A percentile compares a stretch with the other conserved stretches of the same genome.
Evolutionary conservation across 495 filamentous ascomycete genomes (phyloP).

Genomic region (Hyaloscypha bicolor): DNA sequence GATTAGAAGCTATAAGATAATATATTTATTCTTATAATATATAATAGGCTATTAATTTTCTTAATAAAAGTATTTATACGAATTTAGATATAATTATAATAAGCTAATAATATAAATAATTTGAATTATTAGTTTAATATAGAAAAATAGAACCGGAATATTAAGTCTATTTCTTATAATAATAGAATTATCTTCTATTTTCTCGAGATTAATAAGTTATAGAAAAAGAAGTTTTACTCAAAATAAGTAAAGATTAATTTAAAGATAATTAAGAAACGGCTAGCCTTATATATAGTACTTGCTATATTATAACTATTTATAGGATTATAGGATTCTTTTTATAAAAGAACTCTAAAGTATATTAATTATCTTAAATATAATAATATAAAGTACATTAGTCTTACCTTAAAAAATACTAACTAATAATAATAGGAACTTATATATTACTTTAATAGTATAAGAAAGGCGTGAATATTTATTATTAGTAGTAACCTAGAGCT

Average conservation of each 20-base stretch:
- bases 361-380: conserved; percentile 24
- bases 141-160: conserved; percentile 24
- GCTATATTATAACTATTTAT: conserved; percentile 24
- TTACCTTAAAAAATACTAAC: conserved; percentile 13
- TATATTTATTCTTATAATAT: conserved; percentile 20
- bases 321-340: conserved; percentile 21
- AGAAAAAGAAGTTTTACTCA: conserved; percentile 18
- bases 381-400: conserved; percentile 17
- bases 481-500: conserved; percentile 19
- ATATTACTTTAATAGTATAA: conserved; percentile 23
- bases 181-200: conserved; percentile 22
- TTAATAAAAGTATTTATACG: conserved; percentile 19
- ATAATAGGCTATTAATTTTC: conserved; percentile 19
- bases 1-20: conserved; percentile 26
- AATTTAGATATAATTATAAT: conserved; percentile 21
- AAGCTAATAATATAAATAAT: conserved; percentile 23
- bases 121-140: conserved; percentile 22
- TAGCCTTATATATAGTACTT: conserved; percentile 23
- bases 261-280: conserved; percentile 24
- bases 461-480: conserved; percentile 18
- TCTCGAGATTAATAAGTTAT: conserved; percentile 16
- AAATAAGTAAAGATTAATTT: conserved; percentile 24
- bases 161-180: conserved; percentile 24
- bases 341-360: conserved; percentile 23
- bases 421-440: conserved; percentile 21